Evolutionary conservation across 129 eudicot genomes (phyloP), one percentile per base, ranked within the genome.

Genomic region (Helichrysum umbraculigerum): DNA sequence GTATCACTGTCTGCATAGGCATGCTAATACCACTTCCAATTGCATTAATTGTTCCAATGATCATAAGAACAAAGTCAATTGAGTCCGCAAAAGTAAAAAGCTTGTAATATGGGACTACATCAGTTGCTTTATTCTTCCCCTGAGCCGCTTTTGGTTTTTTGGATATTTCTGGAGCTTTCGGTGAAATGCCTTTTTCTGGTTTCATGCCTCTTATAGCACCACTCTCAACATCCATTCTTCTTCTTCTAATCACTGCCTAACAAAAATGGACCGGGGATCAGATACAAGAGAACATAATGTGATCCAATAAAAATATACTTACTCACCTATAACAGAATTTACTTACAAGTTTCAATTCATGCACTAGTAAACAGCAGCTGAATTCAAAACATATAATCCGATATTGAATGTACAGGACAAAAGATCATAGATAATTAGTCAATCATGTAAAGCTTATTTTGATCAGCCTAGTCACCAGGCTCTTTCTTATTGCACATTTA

Each of bases 21-120:
- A 83, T 34, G 39, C 83, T 84, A 65, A 87, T 17, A 1, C 97
- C 97, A 74, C 87, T 89, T 10, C 82, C 97, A 76, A 87, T 47
- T 39, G 89, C 92, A n/a, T 87, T 89, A 74, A 91, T 81, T 3
- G 89, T 51, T 42, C 97, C 97, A 32, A 83, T 68, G 62, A 85
- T 47, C 97, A 91, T 91, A 77, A 91, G 71, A 14, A 81, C 7
- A 44, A 57, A 78, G 75, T 91, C 97, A 11, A 32, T 62, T 21
- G 96, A 79, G 79, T 91, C 97, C 1, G 97, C 89, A 78, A 85
- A 89, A 34, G 86, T 11, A 54, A 91, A 91, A 22, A 91, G 91
- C 88, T 85, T 91, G 83, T 89, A 56, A 76, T 85, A 91, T 21
- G 96, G 88, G 60, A 89, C 90, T 20, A 62, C 62, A 71, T 30